Evolutionary conservation across 129 eudicot species (phyloP).

Genomic region (Centella asiatica): DNA sequence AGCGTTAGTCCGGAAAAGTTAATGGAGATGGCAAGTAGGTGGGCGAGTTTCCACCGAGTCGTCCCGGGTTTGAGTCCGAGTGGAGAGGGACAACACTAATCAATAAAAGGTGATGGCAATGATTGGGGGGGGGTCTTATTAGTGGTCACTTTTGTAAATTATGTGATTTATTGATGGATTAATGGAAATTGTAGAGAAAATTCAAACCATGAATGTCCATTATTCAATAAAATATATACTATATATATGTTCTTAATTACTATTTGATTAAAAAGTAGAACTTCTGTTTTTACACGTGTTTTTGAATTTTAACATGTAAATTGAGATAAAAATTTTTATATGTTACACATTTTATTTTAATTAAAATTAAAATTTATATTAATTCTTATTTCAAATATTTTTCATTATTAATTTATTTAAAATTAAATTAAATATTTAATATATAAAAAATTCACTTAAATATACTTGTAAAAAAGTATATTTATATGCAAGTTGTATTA

Average conservation of each 20-base stretch:
- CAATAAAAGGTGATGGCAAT: neutral
- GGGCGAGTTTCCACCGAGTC: constrained; percentile 48
- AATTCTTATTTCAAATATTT: too few relatives aligned
- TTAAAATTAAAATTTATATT: too few relatives aligned
- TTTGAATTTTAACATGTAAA: too few relatives aligned
- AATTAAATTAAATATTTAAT: neutral
- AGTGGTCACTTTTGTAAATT: constrained; percentile 2
- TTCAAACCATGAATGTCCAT: neutral
- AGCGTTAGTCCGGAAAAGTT: constrained; percentile 15
- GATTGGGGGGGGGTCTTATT: neutral
- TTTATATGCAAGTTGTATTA: too few relatives aligned
- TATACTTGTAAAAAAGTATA: neutral
- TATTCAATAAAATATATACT: neutral
- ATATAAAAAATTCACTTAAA: too few relatives aligned
- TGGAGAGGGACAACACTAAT: neutral
- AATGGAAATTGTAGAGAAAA: neutral
- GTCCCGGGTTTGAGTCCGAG: neutral
- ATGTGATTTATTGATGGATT: neutral
- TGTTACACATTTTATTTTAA: too few relatives aligned
- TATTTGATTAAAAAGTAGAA: neutral
- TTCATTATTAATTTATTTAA: too few relatives aligned
- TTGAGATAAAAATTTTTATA: too few relatives aligned
- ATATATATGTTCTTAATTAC: too few relatives aligned
- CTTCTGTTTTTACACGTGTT: neutral
- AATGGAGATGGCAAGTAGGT: constrained; percentile 80